Conservation (phyloP, 1,284 basidiomycete genomes). For the Ceratobasidium sp. region DNA sequence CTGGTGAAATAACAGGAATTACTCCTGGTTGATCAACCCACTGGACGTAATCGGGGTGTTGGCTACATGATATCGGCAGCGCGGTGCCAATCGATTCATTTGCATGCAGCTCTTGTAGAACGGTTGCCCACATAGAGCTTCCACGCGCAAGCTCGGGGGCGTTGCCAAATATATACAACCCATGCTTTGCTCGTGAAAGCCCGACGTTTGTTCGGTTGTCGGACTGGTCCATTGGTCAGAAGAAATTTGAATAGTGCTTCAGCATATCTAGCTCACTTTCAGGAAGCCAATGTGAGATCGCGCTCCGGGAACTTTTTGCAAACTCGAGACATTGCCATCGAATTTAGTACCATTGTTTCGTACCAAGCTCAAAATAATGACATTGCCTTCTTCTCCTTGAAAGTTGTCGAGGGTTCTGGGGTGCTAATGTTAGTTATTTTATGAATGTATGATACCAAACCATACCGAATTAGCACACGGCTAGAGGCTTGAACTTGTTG, state of each 20-base stretch:
- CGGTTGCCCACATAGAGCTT: constrained; percentile 65
- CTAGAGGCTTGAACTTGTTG: constrained; percentile 60
- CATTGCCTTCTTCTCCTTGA: constrained; percentile 58
- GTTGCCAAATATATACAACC: constrained; percentile 75
- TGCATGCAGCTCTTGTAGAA: constrained; percentile 62
- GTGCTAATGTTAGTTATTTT: neutral
- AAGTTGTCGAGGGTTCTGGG: constrained; percentile 75
- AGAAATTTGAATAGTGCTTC: no score
- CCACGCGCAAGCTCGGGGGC: constrained; percentile 57
- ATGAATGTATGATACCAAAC: no score
- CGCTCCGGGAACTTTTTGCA: constrained; percentile 43
- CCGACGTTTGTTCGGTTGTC: constrained; percentile 61
- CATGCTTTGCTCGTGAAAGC: constrained; percentile 74
- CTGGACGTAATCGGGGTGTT: constrained; percentile 58
- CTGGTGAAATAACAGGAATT: constrained; percentile 63
- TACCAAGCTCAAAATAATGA: constrained; percentile 75
- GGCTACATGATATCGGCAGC: constrained; percentile 66
- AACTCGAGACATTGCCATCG: constrained; percentile 5
- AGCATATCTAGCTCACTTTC: constrained; percentile 63
- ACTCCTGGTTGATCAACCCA: constrained; percentile 61
- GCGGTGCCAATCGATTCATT: constrained; percentile 58
- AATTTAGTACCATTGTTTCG: constrained; percentile 62
- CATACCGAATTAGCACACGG: constrained; percentile 51
- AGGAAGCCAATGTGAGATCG: constrained; percentile 70
- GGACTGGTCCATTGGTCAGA: no score